Conservation (phyloP, 2,329 filamentous ascomycete species). For the Dryadomyces quercivorus region DNA sequence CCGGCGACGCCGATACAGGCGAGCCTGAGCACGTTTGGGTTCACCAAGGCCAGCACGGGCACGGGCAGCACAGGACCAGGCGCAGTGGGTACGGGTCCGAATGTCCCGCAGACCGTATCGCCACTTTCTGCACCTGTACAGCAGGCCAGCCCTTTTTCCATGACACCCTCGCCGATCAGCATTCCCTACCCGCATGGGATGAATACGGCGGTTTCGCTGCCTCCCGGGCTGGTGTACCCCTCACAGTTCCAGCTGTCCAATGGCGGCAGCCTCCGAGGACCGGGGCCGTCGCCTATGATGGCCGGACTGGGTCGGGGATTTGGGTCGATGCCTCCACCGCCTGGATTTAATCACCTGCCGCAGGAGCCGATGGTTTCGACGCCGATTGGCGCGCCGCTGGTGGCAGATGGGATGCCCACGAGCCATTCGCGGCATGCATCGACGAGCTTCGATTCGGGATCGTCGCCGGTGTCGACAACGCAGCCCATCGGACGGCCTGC, state of each 20-base stretch:
- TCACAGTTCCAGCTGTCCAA: slow-evolving; percentile 1
- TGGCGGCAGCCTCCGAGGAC: slow-evolving; percentile 1
- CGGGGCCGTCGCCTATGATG: slow-evolving; percentile 37
- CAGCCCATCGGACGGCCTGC: slow-evolving; percentile 72
- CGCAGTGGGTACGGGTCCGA: neutral
- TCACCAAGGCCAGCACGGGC: slow-evolving; percentile 23
- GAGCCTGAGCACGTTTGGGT: slow-evolving; percentile 50
- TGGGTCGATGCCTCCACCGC: slow-evolving; percentile 36
- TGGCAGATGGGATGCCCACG: slow-evolving; percentile 25
- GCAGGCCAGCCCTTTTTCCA: slow-evolving; percentile 37
- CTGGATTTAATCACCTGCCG: slow-evolving; percentile 37
- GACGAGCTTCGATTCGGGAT: slow-evolving; percentile 47
- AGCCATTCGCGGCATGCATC: slow-evolving; percentile 71
- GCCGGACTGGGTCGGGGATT: slow-evolving; percentile 32
- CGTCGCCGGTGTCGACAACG: slow-evolving; percentile 32
- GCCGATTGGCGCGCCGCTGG: slow-evolving; percentile 11
- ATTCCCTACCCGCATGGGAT: slow-evolving; percentile 30
- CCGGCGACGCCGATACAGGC: slow-evolving; percentile 51
- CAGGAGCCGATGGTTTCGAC: slow-evolving; percentile 20
- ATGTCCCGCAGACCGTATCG: neutral
- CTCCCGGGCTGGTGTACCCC: slow-evolving; percentile 5
- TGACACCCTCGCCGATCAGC: slow-evolving; percentile 17
- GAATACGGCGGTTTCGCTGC: slow-evolving; percentile 4
- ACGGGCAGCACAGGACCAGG: slow-evolving; percentile 9
- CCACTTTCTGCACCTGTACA: slow-evolving; percentile 16